Evolutionary conservation across 1,284 basidiomycete species (phyloP).

Genomic region (Tylopilus sp.): DNA sequence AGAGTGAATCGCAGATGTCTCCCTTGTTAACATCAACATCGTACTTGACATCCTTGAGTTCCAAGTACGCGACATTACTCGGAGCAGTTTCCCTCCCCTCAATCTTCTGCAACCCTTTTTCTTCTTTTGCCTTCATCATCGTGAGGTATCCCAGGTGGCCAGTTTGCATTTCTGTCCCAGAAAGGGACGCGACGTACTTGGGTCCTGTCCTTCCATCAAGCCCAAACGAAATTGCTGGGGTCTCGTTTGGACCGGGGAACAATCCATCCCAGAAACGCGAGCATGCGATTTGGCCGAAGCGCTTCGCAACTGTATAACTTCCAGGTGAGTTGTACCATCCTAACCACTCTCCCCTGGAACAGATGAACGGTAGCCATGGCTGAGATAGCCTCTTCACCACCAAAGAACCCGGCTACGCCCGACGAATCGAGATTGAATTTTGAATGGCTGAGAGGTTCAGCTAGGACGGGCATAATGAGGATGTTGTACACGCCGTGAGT

Average conservation of each 20-base stretch:
- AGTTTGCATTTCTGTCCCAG: constrained; percentile 33
- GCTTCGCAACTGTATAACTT: constrained; percentile 39
- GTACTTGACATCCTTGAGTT: constrained; percentile 22
- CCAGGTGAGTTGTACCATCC: constrained; percentile 49
- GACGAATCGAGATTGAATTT: constrained; percentile 35
- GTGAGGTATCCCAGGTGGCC: constrained; percentile 38
- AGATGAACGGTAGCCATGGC: constrained; percentile 44
- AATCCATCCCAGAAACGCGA: constrained; percentile 42
- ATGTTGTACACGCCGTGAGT: no score
- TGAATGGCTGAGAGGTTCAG: no score
- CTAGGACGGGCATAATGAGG: no score
- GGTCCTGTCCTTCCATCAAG: constrained; percentile 44
- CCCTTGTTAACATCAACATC: constrained; percentile 14
- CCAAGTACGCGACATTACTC: constrained; percentile 30
- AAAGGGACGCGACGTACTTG: constrained; percentile 29
- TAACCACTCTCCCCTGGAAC: constrained; percentile 37
- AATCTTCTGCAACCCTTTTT: constrained; percentile 22
- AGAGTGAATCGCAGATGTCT: no score
- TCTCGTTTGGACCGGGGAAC: constrained; percentile 38
- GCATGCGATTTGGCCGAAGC: constrained; percentile 41
- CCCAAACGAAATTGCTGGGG: constrained; percentile 34
- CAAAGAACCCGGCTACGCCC: constrained; percentile 42
- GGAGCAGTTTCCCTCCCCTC: constrained; percentile 32
- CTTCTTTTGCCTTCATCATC: constrained; percentile 23
- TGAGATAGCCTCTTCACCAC: constrained; percentile 44